Conservation (phyloP, 306 rosid genomes). For the Cucurbita moschata region DNA sequence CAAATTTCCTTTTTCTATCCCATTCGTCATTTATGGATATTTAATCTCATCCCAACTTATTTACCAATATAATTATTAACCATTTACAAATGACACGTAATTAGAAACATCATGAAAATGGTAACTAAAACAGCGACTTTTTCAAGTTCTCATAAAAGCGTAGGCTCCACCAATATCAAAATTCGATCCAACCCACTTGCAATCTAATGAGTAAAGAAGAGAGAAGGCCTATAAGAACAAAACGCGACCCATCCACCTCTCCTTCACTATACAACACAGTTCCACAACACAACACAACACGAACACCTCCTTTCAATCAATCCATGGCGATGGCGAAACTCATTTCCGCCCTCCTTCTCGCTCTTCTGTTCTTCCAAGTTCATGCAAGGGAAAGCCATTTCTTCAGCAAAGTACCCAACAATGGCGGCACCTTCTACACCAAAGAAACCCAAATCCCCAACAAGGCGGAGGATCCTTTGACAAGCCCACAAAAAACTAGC, state of each 20-base stretch:
- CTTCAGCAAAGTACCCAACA: slow-evolving; percentile 70
- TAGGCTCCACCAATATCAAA: not conserved
- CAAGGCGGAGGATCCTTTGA: slow-evolving; percentile 12
- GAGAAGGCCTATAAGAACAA: not conserved
- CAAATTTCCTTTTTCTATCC: not conserved
- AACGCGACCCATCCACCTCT: not conserved
- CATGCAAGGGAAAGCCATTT: slow-evolving; percentile 61
- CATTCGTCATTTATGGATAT: too few relatives aligned
- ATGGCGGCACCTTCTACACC: slow-evolving; percentile 5
- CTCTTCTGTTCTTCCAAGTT: slow-evolving; percentile 36
- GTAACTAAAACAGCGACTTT: not conserved
- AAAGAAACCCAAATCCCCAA: slow-evolving; percentile 31
- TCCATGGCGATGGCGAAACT: not conserved
- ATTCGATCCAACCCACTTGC: not conserved
- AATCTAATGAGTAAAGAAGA: not conserved
- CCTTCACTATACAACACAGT: slow-evolving; percentile 3
- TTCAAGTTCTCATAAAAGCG: not conserved
- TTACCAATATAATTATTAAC: too few relatives aligned
- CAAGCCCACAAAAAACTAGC: slow-evolving; percentile 5
- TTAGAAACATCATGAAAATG: not conserved
- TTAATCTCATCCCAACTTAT: too few relatives aligned
- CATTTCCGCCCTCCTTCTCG: slow-evolving; percentile 20
- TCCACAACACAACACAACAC: not conserved
- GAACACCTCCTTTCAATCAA: not conserved
- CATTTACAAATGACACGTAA: not conserved